Base-by-base conservation (phyloP, 2,329 filamentous ascomycete species). In the Phaeoacremonium minimum region DNA sequence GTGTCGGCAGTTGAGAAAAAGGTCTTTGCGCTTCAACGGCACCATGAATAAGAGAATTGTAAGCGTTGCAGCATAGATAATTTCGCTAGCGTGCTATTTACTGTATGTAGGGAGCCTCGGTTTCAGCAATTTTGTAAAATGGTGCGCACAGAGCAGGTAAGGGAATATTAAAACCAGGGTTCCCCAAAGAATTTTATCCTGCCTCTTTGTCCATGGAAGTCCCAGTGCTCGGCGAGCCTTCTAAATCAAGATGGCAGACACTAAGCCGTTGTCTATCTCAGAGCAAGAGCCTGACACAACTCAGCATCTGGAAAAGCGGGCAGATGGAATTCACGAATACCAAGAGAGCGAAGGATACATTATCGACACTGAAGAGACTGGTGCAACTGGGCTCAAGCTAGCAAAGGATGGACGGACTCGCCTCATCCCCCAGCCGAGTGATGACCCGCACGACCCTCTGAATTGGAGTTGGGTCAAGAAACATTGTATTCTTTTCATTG, bases 401-500 rank as follows among this genome's bases (percentile, higher is more conserved):
- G 61, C 62, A n/a, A 41, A 44, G n/a, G 61, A 66, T 38, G 60
- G 60, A 13, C 60, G 51, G 30, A 69, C 66, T 4, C 64, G 74
- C 13, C 59, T 77, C 32, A 72, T 75, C 15, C 74, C 73, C 3
- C 72, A 77, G 49, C 73, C 73, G 0, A 69, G 64, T 36, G 64
- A 64, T 26, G 65, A 73, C 35, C 62, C 66, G 2, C 55, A 68
- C 29, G 73, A 77, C 43, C 73, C 73, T 0, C 51, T 77, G 28
- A 77, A 77, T 48, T 78, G 73, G 74, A 57, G 53, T 18, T 56
- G 59, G 37, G 39, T 49, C 35, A 69, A 65, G 57, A 79, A 78
- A 48, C 64, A 69, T 38, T 28, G 64, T 13, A 63, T 71, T 18
- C 53, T 77, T 2, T 55, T 66, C n/a, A 60, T 71, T n/a, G 55